These are phyloP conservation scores for Dimocarpus longan DNA, from an alignment of 345 rosid species.

Conservation along the genomic window DNA sequence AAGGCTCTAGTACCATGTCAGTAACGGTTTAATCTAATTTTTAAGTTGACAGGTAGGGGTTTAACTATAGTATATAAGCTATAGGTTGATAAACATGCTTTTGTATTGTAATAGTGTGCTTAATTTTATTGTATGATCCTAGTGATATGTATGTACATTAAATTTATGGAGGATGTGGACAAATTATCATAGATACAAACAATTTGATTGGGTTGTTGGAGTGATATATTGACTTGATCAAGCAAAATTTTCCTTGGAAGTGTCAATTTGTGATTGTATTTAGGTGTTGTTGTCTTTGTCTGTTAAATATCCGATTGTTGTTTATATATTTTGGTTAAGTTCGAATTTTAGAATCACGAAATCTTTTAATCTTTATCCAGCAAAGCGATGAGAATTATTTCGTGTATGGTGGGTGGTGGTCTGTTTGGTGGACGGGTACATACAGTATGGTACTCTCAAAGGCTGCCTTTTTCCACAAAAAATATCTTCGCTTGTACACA, in stretches of 20 bases:
- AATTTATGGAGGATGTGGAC: background rate
- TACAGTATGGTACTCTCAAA: constrained; percentile 96
- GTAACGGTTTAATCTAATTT: too few species aligned
- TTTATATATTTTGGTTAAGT: background rate
- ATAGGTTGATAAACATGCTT: background rate
- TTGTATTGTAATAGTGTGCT: background rate
- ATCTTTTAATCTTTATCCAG: constrained; percentile 43
- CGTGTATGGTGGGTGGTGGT: constrained; percentile 94
- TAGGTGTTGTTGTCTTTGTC: too few species aligned
- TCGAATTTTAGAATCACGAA: background rate
- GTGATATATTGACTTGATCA: background rate
- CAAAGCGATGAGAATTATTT: constrained; percentile 50
- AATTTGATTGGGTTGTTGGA: background rate
- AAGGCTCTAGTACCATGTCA: too few species aligned
- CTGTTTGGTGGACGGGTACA: constrained; percentile 99
- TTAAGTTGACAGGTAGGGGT: too few species aligned
- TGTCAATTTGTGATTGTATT: constrained; percentile 10
- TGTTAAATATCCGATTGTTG: background rate
- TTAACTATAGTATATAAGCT: too few species aligned
- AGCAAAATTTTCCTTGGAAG: background rate
- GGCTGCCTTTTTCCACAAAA: constrained; percentile 96
- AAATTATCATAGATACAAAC: constrained; percentile 3
- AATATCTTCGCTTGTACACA: constrained; percentile 81
- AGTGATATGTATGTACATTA: background rate
- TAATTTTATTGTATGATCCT: background rate